These are phyloP conservation scores for Malus fusca DNA, from an alignment of 306 rosid genomes.

Conservation along the genomic window DNA sequence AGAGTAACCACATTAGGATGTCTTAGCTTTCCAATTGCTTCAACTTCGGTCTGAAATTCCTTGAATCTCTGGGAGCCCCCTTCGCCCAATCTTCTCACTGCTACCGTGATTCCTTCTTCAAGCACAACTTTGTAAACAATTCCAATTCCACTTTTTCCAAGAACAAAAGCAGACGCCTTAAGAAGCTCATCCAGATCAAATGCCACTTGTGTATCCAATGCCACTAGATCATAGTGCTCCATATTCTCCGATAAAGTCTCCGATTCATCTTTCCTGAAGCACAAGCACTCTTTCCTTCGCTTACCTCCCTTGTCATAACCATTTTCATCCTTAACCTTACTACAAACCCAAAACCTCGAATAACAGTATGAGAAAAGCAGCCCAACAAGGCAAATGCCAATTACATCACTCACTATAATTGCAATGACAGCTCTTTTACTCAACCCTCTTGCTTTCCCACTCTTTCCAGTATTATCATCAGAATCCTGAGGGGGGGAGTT, in stretches of 20 bases:
- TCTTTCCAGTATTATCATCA: conserved; percentile 24
- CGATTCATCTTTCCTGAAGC: conserved; percentile 73
- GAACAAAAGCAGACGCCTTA: conserved; percentile 95
- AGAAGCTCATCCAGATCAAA: conserved; percentile 98
- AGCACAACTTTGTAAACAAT: conserved; percentile 96
- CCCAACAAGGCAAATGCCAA: conserved; percentile 86
- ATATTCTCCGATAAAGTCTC: conserved; percentile 65
- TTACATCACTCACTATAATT: conserved; percentile 67
- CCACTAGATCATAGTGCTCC: conserved; percentile 83
- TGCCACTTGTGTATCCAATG: conserved; percentile 68
- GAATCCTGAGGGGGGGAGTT: conserved; percentile 36
- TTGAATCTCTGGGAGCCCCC: conserved; percentile 98
- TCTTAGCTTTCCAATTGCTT: conserved; percentile 90
- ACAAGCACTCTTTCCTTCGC: conserved; percentile 57
- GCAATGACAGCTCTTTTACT: conserved; percentile 66
- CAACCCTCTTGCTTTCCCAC: conserved; percentile 50
- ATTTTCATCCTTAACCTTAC: conserved; percentile 41
- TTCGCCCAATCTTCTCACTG: conserved; percentile 94
- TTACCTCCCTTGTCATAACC: conserved; percentile 46
- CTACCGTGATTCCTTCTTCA: conserved; percentile 80
- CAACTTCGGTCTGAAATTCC: conserved; percentile 96
- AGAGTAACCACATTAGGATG: conserved; percentile 81
- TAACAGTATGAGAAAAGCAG: conserved; percentile 81
- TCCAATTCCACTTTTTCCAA: conserved; percentile 93
- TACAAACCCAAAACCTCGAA: conserved; percentile 54